Conservation (phyloP, 257 asterid species). For the Avicennia marina region DNA sequence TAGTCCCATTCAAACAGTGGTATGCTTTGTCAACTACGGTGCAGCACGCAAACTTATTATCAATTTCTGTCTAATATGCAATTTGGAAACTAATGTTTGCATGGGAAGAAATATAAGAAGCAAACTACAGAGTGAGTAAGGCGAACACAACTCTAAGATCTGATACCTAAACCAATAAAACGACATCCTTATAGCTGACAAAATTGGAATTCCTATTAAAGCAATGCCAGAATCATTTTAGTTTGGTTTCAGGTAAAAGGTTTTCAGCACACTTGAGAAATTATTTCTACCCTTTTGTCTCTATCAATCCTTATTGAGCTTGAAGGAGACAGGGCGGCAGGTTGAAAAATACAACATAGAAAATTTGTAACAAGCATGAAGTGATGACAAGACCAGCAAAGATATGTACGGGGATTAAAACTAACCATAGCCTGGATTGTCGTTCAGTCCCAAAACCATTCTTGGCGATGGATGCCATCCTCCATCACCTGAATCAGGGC, state of each 20-base stretch:
- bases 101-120: neutral
- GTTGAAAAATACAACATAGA: neutral
- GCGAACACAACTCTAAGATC: too few relatives aligned
- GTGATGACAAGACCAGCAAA: conserved; percentile 10
- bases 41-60: too few relatives aligned
- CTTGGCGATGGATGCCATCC: conserved; percentile 51
- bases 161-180: conserved; percentile 1
- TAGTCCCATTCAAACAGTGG: too few relatives aligned
- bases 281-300: neutral
- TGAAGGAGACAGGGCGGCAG: neutral
- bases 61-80: too few relatives aligned
- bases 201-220: neutral
- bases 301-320: neutral
- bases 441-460: conserved; percentile 62
- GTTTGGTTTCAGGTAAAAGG: neutral
- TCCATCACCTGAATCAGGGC: conserved; percentile 50
- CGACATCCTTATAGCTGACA: neutral
- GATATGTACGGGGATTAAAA: conserved; percentile 1
- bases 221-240: neutral
- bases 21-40: too few relatives aligned
- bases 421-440: conserved; percentile 88
- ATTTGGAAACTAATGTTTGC: too few relatives aligned
- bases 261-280: neutral
- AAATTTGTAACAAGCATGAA: neutral
- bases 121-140: too few relatives aligned